Percentiles rank a stretch among this genome's conserved stretches.
phyloP scores from a whole-genome alignment of 371 early-diverging fungal species.

The Mucor plumbeus region DNA sequence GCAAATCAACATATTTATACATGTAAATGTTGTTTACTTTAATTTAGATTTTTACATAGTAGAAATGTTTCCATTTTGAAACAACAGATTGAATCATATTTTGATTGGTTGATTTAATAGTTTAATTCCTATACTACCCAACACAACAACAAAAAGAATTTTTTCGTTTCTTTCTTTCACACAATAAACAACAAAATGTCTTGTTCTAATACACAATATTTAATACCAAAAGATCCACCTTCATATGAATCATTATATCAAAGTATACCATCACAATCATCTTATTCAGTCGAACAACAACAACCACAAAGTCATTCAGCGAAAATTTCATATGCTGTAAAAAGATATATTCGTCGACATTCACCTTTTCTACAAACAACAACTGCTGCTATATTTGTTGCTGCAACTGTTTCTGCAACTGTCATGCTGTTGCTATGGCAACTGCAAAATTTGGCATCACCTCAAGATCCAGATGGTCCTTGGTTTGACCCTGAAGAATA shows the following conservation, averaged over 20 bases:
- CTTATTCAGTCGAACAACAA: slow-evolving; percentile 11
- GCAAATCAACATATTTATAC: background rate
- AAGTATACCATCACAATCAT: slow-evolving; percentile 31
- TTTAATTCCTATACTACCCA: background rate
- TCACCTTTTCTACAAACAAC: slow-evolving; percentile 42
- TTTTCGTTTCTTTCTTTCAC: slow-evolving; percentile 11
- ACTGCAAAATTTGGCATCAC: slow-evolving; percentile 46
- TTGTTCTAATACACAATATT: slow-evolving; percentile 19
- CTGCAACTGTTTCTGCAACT: slow-evolving; percentile 48
- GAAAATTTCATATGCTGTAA: slow-evolving; percentile 21
- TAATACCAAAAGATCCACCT: slow-evolving; percentile 50
- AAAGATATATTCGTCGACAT: slow-evolving; percentile 33
- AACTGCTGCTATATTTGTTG: slow-evolving; percentile 48
- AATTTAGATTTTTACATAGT: background rate
- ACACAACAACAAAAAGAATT: background rate
- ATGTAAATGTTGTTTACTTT: background rate
- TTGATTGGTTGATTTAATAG: background rate
- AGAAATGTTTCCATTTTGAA: background rate
- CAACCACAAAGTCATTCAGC: slow-evolving; percentile 18
- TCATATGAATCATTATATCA: slow-evolving; percentile 50
- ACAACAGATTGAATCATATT: background rate
- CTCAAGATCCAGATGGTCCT: slow-evolving; percentile 44
- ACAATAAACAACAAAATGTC: slow-evolving; percentile 16
- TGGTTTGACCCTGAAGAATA: slow-evolving; percentile 39
- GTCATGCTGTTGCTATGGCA: slow-evolving; percentile 54